phyloP scores from a whole-genome alignment of 2,329 filamentous ascomycete species.

The Alternaria longipes region DNA sequence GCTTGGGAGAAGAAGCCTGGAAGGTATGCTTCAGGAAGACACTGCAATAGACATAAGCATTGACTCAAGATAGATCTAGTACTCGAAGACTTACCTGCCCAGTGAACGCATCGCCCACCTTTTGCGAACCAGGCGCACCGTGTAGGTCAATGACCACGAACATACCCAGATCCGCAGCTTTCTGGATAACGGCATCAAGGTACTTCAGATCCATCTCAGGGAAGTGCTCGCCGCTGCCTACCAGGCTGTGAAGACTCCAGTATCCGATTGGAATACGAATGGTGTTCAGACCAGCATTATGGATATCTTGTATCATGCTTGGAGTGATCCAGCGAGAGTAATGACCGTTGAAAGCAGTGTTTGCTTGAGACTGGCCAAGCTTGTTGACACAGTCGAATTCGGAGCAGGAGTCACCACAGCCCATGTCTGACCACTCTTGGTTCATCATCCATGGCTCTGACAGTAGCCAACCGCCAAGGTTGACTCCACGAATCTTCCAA shows the following conservation, averaged over 20 bases:
- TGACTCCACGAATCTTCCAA: slow-evolving; percentile 64
- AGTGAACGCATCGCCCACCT: slow-evolving; percentile 58
- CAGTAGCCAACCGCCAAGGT: slow-evolving; percentile 62
- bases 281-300: slow-evolving; percentile 61
- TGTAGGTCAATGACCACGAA: slow-evolving; percentile 66
- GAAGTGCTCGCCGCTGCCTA: slow-evolving; percentile 62
- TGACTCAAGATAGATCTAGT: not conserved
- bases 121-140: slow-evolving; percentile 62
- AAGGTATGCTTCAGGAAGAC: slow-evolving; percentile 14
- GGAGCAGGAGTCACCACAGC: slow-evolving; percentile 56
- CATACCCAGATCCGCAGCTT: slow-evolving; percentile 60
- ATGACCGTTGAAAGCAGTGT: slow-evolving; percentile 60
- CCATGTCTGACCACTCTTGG: slow-evolving; percentile 59
- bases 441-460: slow-evolving; percentile 65
- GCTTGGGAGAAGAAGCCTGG: slow-evolving; percentile 66
- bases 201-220: slow-evolving; percentile 59
- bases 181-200: slow-evolving; percentile 58
- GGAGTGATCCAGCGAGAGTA: slow-evolving; percentile 62
- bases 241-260: slow-evolving; percentile 63
- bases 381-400: slow-evolving; percentile 65
- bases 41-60: slow-evolving; percentile 25
- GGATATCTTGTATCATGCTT: slow-evolving; percentile 61
- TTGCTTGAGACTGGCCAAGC: slow-evolving; percentile 58
- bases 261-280: slow-evolving; percentile 66
- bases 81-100: slow-evolving; percentile 48